Conservation (phyloP, 208 protist species). For the Balamuthia mandrillaris region DNA sequence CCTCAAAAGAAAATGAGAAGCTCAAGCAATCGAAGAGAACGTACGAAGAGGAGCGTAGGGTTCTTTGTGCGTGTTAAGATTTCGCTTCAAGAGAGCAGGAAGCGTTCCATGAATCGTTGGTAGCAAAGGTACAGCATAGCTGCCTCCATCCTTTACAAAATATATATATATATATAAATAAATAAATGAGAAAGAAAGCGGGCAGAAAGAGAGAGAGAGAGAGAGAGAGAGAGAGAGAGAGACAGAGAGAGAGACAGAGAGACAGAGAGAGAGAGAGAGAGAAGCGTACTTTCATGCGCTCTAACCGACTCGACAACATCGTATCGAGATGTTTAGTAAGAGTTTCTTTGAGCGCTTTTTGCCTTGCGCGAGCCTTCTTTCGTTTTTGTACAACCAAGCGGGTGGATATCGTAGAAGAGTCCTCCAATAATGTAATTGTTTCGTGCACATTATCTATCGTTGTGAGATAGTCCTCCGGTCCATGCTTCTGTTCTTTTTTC, state of each 20-base stretch:
- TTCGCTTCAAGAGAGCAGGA: not conserved
- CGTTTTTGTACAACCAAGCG: not conserved
- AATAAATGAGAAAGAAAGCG: not conserved
- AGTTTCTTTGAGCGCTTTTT: not conserved
- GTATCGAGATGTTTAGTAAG: not conserved
- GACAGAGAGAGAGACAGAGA: too few species aligned
- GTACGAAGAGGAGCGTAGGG: not conserved
- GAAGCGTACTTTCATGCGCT: too few species aligned
- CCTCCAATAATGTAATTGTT: not conserved
- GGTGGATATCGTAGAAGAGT: not conserved
- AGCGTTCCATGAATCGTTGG: slow-evolving; percentile 24
- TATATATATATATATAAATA: not conserved
- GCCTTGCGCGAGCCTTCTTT: not conserved
- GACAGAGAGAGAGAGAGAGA: not conserved
- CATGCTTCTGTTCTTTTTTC: too few species aligned
- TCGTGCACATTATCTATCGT: too few species aligned
- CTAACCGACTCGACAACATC: too few species aligned
- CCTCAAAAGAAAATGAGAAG: not conserved
- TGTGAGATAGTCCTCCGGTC: too few species aligned
- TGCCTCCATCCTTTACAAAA: not conserved
- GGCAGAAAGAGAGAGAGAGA: not conserved
- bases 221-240: not conserved
- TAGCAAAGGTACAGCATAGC: slow-evolving; percentile 12
- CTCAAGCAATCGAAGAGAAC: not conserved
- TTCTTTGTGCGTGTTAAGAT: not conserved